Evolutionary conservation across 495 filamentous ascomycete species (phyloP).

Genomic region (Neurospora sp.): DNA sequence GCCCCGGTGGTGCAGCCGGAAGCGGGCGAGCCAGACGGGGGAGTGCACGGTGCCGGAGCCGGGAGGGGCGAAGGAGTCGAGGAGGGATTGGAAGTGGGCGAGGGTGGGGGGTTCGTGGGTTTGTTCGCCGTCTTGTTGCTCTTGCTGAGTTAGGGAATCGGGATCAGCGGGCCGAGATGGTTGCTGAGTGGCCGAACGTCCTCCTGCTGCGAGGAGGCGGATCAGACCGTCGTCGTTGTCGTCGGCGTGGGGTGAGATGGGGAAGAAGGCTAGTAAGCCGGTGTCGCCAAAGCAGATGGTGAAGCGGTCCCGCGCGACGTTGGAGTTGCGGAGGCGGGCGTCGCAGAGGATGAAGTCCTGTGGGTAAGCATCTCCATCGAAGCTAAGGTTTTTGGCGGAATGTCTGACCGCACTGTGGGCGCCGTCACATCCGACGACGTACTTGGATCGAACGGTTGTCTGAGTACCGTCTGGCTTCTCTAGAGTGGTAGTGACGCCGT

Average conservation of each 20-base stretch:
- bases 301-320: constrained; percentile 18
- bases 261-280: constrained; percentile 21
- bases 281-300: constrained; percentile 17
- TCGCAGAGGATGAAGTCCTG: constrained; percentile 39
- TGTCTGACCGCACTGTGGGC: constrained; percentile 33
- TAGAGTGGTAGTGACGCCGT: constrained; percentile 24
- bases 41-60: constrained; percentile 24
- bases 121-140: not conserved
- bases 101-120: constrained; percentile 19
- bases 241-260: constrained; percentile 5
- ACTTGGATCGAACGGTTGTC: constrained; percentile 24
- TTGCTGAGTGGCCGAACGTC: constrained; percentile 4
- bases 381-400: constrained; percentile 26
- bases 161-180: not conserved
- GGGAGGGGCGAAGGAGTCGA: constrained; percentile 17
- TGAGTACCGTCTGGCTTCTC: constrained; percentile 9
- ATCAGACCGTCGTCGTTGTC: constrained; percentile 6
- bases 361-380: constrained; percentile 31
- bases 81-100: constrained; percentile 19
- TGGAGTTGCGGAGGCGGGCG: constrained; percentile 21
- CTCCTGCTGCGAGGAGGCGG: constrained; percentile 22
- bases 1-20: constrained; percentile 28
- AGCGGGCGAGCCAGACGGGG: constrained; percentile 30
- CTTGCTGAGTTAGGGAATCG: not conserved
- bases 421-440: constrained; percentile 38